Base-by-base conservation (phyloP, 176 grass and related monocot species). In the Triticum aestivum region DNA sequence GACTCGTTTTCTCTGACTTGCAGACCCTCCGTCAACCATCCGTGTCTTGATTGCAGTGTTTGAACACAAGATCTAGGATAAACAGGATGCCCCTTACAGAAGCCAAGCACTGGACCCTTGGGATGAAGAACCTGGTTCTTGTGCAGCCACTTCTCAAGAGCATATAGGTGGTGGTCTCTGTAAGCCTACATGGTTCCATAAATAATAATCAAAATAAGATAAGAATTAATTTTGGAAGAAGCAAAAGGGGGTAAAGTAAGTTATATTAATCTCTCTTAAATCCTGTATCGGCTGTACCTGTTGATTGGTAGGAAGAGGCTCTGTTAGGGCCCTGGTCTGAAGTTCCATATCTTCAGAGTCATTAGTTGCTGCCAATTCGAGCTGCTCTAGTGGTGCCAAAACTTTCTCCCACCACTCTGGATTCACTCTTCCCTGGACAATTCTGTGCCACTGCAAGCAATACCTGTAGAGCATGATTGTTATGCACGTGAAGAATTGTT, bases 231-330 rank as follows among this genome's bases (percentile, higher is more conserved):
- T 41, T 64, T 64, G 14, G 23, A 82, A 42, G 73, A 89, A 82
- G 18, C 54, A 83, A 11, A 78, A 66, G 41, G 72, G 8, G 1
- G n/a, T 68, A 82, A 21, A 82, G 39, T 7, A 86, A 29, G 6
- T 44, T 38, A 75, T 13, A 56, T 14, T 56, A 79, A 78, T 71
- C 15, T 88, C 58, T 63, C 73, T 32, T 41, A 74, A 73, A 86
- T 77, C 18, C 59, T 72, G 34, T 45, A 74, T 73, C 6, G 5
- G 42, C 38, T 74, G 61, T 95, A 92, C 96, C 88, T 91, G 90
- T 91, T 98, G 94, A 92, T 81, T 96, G 44, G 93, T 98, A 83
- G 96, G 96, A 94, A 98, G 91, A 86, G 93, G 93, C 61, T 98
- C 96, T 32, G 93, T 98, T 84, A 98, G 80, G 49, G 91, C 91